Percentiles rank a stretch among this genome's conserved stretches.
Conservation (phyloP, 2,329 filamentous ascomycete species). For the Fusarium nodosum region DNA sequence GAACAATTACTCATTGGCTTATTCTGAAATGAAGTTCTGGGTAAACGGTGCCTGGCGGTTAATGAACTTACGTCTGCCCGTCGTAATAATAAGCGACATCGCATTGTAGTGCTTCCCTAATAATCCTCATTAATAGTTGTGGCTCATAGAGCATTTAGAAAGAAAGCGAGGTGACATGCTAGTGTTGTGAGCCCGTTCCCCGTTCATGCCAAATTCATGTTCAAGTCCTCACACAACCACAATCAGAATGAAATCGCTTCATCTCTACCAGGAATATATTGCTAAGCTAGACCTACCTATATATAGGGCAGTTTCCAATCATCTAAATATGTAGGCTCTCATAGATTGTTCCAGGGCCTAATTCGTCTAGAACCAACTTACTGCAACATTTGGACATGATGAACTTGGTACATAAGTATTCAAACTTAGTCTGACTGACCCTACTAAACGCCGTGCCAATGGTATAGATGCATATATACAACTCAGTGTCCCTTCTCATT, state of each 20-base stretch:
- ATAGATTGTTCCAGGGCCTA: not conserved
- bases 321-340: not conserved
- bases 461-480: constrained; percentile 57
- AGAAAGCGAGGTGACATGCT: not conserved
- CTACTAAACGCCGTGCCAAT: constrained; percentile 56
- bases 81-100: not conserved
- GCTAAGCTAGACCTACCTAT: not conserved
- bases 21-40: not conserved
- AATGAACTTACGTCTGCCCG: not conserved
- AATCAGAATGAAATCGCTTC: not conserved
- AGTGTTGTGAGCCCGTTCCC: not conserved
- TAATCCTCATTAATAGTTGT: not conserved
- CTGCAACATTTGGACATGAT: not conserved
- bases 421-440: constrained; percentile 45
- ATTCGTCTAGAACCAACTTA: not conserved
- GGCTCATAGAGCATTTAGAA: not conserved
- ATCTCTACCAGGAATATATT: not conserved
- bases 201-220: not conserved
- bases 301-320: not conserved
- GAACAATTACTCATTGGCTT: not conserved
- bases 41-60: not conserved
- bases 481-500: constrained; percentile 40
- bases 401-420: constrained; percentile 41
- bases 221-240: not conserved
- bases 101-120: not conserved